Percentiles rank a stretch among this genome's conserved stretches.
Evolutionary conservation across 2,329 filamentous ascomycete genomes (phyloP).

Genomic region (Hirsutella rhossiliensis): DNA sequence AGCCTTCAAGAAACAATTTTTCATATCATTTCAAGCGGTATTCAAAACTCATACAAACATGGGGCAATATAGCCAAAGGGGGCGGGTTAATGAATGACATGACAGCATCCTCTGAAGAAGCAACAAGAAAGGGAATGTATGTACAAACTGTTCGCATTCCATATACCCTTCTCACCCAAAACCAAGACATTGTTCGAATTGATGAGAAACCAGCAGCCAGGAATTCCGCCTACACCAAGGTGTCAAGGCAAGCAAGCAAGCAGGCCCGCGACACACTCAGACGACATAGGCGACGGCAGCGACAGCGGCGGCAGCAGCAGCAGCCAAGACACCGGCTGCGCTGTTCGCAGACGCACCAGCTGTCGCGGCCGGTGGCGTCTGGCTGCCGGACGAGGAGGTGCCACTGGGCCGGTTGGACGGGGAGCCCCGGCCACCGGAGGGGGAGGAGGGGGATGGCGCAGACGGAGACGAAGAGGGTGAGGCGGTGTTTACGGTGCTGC

Average conservation of each 20-base stretch:
- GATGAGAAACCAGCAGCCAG: too few species aligned
- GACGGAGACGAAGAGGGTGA: not conserved
- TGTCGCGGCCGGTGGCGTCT: constrained; percentile 7
- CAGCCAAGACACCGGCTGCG: constrained; percentile 17
- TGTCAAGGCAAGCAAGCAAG: not conserved
- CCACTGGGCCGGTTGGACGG: not conserved
- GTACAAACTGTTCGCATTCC: too few species aligned
- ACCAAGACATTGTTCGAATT: too few species aligned
- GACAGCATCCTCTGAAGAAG: too few species aligned
- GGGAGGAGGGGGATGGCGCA: not conserved
- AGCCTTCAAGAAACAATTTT: too few species aligned
- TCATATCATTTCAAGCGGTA: too few species aligned
- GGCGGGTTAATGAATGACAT: too few species aligned
- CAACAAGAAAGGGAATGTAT: too few species aligned
- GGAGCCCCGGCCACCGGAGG: not conserved
- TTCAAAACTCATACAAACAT: too few species aligned
- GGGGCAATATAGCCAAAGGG: too few species aligned
- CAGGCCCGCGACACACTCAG: constrained; percentile 13
- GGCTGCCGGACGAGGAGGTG: constrained; percentile 3
- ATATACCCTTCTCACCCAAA: too few species aligned
- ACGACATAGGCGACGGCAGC: constrained; percentile 27
- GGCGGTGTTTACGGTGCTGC: not conserved
- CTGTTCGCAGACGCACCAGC: constrained; percentile 16
- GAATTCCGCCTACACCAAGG: not conserved
- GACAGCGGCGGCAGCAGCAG: constrained; percentile 25